Conservation (phyloP, 2,329 filamentous ascomycete species). For the Calonectria honghensis region DNA sequence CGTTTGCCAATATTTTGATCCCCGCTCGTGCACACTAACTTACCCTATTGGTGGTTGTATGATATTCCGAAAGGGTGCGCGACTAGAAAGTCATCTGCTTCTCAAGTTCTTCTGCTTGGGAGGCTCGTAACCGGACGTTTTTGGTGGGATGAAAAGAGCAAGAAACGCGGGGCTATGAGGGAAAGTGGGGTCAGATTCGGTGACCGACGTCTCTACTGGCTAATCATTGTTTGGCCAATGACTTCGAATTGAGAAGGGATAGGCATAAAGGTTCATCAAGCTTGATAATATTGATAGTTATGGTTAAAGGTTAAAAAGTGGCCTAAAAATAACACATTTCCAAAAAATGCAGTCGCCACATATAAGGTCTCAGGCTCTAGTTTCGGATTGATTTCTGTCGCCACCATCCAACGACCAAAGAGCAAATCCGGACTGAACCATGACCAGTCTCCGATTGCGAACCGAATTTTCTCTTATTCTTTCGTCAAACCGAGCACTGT, state of each 20-base stretch:
- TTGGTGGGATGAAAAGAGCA: not conserved
- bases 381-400: not conserved
- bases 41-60: not conserved
- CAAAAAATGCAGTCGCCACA: not conserved
- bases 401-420: no score
- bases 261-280: not conserved
- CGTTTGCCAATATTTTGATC: not conserved
- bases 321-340: not conserved
- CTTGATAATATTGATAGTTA: not conserved
- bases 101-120: not conserved
- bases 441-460: no score
- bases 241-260: not conserved
- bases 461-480: not conserved
- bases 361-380: not conserved
- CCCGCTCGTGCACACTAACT: no score
- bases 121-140: not conserved
- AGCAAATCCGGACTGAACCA: no score
- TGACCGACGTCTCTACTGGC: not conserved
- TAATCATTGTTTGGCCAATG: not conserved
- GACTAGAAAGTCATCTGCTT: not conserved
- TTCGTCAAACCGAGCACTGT: no score
- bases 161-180: constrained; percentile 13
- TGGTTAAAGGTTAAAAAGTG: not conserved
- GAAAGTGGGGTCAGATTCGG: not conserved
- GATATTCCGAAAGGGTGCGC: not conserved